Evolutionary conservation across 2,329 filamentous ascomycete genomes (phyloP), one percentile per base, ranked within the genome.

Genomic region (Aspergillus jensenii): DNA sequence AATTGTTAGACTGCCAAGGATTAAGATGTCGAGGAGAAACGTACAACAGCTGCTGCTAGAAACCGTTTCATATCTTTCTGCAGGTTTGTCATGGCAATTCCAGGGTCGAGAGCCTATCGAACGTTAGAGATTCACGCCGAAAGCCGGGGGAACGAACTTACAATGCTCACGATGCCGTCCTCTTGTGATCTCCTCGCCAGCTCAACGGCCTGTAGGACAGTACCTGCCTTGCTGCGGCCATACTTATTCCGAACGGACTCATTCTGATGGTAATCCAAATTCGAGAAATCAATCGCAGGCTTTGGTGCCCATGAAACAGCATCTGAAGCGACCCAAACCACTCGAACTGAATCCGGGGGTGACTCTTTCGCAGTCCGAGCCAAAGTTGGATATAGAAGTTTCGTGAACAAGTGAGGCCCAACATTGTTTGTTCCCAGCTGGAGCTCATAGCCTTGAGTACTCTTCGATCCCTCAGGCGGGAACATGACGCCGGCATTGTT

Each of bases 401-500:
- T 65, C 0, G 74, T 77, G 46, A 80, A 72, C 1, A 79, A 69
- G 43, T 73, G 76, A 1, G 75, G 75, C 0, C 70, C 78, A 1
- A 80, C 52, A 55, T 69, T 73, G 56, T 80, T 78, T 3, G 73
- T 76, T 6, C 71, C 78, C 9, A 79, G 64, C 52, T 77, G 71
- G 3, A 71, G 58, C 50, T 78, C 74, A 46, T 71, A 62, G 19
- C 73, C 72, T 55, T 60, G 58, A 1, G 31, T 72, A 62, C 17
- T 49, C 25, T 9, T 71, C 68, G 43, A 68, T 6, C 74, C 76
- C 4, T 53, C 56, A 1, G 76, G 71, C 1, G 75, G 73, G 14
- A 64, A 66, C 65, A 73, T 74, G n/a, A 74, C 67, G 4, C 73
- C 74, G 0, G 74, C 76, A 56, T 78, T 79, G 64, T 79, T 76